Evolutionary conservation across 2,329 filamentous ascomycete genomes (phyloP), one percentile per base, ranked within the genome.

Genomic region (Claviceps purpurea): DNA sequence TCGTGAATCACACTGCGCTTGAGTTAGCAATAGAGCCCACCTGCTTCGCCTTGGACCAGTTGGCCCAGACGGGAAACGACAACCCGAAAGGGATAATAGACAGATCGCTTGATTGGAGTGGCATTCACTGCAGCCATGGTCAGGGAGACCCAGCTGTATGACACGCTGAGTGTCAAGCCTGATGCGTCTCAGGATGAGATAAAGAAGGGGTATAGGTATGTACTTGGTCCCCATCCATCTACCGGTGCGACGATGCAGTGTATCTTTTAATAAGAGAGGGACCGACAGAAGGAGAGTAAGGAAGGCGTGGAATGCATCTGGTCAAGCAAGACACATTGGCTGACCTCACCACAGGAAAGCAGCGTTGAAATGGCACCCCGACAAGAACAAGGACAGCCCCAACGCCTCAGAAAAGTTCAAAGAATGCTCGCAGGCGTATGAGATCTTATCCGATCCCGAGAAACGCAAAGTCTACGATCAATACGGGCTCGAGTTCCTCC

Each of bases 381-480:
- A 98, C 75, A 98, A 97, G 77, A 98, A 97, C 77, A 90, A 90
- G 69, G 84, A 95, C 71, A 89, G 91, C 61, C 82, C 89, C 34
- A 73, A 81, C 50, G 88, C 91, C 8, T 76, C 81, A 55, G 93
- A 97, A 67, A 96, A 91, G 70, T 98, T 98, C 77, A 98, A 98
- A 73, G 93, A 97, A 68, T 87, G 89, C 58, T 95, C 89, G 1
- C 90, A 97, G 72, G 93, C 93, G 53, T 98, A 96, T 73, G 93
- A 98, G 72, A 95, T 98, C 60, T 82, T 98, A 3, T 95, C 89
- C 56, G 93, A 98, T 63, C 90, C 91, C 55, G 90, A 97, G 66
- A 98, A 97, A 72, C 85, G 93, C 63, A 93, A 95, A 69, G 84
- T 84, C 43, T 98, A 98, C 67, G 93, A 98, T 67, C 84, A 91